Base-by-base conservation (phyloP, 257 asterid species). In the Gardenia jasminoides region DNA sequence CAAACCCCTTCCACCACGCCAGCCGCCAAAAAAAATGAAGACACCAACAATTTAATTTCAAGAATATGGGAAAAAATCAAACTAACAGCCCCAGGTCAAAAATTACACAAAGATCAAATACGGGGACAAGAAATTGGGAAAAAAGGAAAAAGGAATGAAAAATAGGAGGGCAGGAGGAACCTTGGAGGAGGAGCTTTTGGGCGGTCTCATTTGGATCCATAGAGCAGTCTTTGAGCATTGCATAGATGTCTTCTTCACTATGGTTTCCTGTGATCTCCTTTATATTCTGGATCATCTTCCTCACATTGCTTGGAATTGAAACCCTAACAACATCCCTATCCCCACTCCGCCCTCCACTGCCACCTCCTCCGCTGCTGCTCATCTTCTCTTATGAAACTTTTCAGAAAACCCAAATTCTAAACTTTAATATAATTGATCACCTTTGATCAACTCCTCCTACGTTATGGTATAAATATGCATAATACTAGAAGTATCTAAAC, bases 181-280 rank as follows among this genome's bases (percentile, higher is more conserved):
- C 99, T 81, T 88, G 97, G 59, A 82, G 86, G 74, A 95, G 93
- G 82, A 95, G 98, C 92, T 89, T 93, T 82, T 92, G 92, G 58
- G 92, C 39, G 78, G 98, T 88, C 36, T 95, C 99, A 84, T 95
- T 93, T 83, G 99, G 99, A 91, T 95, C 99, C 99, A 95, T 95
- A 73, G 91, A 82, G 76, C 96, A 91, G 48, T 95, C 99, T 88
- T 87, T 90, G 33, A 95, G 97, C 97, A 86, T 87, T 83, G 97
- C 91, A 85, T 95, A 92, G 83, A 95, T 91, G 85, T 95, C 99
- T 79, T 93, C 97, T 7, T 95, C 99, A 80, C 90, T 84, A 87
- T 93, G 99, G 80, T 84, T 95, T 73, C 98, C 97, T 69, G 94
- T 88, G 87, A 92, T 87, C 89, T 95, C 99, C 85, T 90, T 92